Base-by-base conservation (phyloP, 164 flowering plant species). In the Nymphaea colorata region DNA sequence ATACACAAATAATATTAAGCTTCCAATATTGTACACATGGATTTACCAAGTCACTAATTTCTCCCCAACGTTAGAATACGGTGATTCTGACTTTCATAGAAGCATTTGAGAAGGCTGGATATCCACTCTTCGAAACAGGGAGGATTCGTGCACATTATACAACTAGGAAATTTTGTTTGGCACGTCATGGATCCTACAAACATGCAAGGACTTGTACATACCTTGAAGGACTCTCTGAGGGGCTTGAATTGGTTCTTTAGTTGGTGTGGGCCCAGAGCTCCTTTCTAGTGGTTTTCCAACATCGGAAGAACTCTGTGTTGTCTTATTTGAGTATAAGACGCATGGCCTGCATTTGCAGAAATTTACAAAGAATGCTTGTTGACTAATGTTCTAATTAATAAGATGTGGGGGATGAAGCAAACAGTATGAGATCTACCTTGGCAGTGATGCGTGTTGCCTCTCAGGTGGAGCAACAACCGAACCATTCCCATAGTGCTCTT, bases 371-470 rank as follows among this genome's bases (percentile, higher is more conserved):
- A 43, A 2, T 70, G 25, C 42, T 57, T 3, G 7, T 63, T 42
- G 47, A 43, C 5, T 17, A 55, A 55, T 55, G 10, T 16, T 55
- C 59, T 2, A 11, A 61, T 4, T 17, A 61, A 61, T 7, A 61
- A 17, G 7, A 61, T 17, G 42, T 10, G 44, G 61, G 42, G 57
- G 8, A 41, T 42, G 41, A 5, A 44, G 42, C 16, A 55, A 17
- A 47, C 36, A 44, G 10, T 59, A 57, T 15, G n/a, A 43, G 25
- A 0, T 41, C 15, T 82, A 91, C 99, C 99, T 86, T 10, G 99
- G 99, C 66, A 95, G 79, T 61, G 98, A 94, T 67, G 96, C 86
- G 73, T 95, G 99, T 69, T 91, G 96, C 78, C 99, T 92, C 74
- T 87, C 97, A 68, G 81, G 94, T 59, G 99, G 96, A 73, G 90